These are phyloP conservation scores for Nitzschia sp. DNA, from an alignment of 108 stramenopile genomes.

Conservation along the genomic window DNA sequence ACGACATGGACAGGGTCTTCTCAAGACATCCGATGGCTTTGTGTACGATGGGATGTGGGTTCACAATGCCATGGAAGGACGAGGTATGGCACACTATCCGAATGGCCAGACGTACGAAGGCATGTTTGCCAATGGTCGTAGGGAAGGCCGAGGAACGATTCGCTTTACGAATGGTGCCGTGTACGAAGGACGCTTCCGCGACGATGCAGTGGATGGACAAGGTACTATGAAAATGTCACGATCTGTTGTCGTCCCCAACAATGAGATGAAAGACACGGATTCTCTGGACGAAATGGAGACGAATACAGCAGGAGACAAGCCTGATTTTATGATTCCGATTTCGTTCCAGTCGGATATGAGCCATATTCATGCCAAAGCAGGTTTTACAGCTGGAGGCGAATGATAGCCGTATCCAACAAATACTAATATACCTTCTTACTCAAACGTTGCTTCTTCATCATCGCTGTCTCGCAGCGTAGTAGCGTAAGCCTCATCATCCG, in stretches of 20 bases:
- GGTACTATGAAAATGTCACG: conserved; percentile 85
- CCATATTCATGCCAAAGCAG: conserved; percentile 80
- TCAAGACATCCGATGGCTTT: conserved; percentile 77
- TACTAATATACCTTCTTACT: too few species aligned
- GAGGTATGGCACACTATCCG: conserved; percentile 79
- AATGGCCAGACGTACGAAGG: conserved; percentile 88
- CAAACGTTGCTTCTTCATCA: too few species aligned
- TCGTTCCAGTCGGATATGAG: conserved; percentile 84
- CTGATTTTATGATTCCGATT: conserved; percentile 86
- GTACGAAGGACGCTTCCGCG: conserved; percentile 88
- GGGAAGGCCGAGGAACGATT: conserved; percentile 88
- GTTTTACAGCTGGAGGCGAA: conserved; percentile 73
- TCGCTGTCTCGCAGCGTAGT: too few species aligned
- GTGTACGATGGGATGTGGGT: conserved; percentile 89
- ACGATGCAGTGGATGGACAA: conserved; percentile 89
- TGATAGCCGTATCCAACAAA: background rate
- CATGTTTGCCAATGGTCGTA: conserved; percentile 63
- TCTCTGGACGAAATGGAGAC: conserved; percentile 15
- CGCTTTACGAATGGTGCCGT: conserved; percentile 80
- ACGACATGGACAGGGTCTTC: conserved; percentile 73
- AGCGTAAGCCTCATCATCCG: too few species aligned
- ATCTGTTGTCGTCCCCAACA: conserved; percentile 56
- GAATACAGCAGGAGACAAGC: conserved; percentile 29
- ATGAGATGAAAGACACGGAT: background rate
- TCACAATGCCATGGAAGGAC: conserved; percentile 86